Conservation (phyloP, 441 rosid species). For the Theobroma grandiflorum region DNA sequence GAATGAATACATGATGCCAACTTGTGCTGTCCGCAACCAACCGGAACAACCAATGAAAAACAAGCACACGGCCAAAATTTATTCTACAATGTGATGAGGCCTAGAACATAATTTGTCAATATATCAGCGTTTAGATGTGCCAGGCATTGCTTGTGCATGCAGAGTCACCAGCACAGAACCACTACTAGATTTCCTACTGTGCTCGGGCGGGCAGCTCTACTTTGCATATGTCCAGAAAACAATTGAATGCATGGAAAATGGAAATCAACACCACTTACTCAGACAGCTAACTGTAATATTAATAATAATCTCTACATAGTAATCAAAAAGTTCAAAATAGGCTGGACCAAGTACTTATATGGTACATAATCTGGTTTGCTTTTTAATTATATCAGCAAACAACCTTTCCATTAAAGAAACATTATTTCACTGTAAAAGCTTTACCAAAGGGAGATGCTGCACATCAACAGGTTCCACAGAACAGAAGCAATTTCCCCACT, state of each 20-base stretch:
- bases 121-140: not conserved
- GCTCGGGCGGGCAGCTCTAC: not conserved
- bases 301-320: not conserved
- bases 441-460: slow-evolving; percentile 13
- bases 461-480: slow-evolving; percentile 8
- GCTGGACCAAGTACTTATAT: slow-evolving; percentile 14
- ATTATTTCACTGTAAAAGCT: slow-evolving; percentile 10
- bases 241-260: not conserved
- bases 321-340: not conserved
- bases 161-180: not conserved
- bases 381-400: not conserved
- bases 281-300: not conserved
- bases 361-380: slow-evolving; percentile 22
- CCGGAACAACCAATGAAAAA: too few species aligned
- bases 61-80: too few species aligned
- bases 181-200: not conserved
- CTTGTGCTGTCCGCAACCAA: too few species aligned
- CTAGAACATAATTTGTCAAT: not conserved
- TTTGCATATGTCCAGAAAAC: not conserved
- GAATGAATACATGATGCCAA: too few species aligned
- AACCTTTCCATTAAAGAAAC: slow-evolving; percentile 1
- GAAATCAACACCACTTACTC: not conserved
- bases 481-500: slow-evolving; percentile 21
- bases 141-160: not conserved
- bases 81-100: too few species aligned